Percentiles rank a stretch among this genome's conserved stretches.
phyloP scores from a whole-genome alignment of 371 early-diverging fungal genomes.

The Cokeromyces recurvatus region DNA sequence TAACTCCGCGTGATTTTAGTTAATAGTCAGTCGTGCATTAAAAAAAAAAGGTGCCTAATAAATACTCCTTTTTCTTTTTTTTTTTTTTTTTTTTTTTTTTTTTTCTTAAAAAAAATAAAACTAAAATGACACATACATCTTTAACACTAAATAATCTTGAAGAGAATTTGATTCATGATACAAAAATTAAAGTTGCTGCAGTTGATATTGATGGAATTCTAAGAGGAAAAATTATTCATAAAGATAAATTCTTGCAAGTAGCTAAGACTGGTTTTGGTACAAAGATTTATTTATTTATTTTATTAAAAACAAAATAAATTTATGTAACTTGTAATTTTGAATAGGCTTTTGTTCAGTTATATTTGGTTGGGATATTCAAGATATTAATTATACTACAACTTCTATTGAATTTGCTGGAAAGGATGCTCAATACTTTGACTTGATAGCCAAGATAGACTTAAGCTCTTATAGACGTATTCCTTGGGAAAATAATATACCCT shows the following conservation, averaged over 20 bases:
- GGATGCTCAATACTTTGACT: conserved; percentile 55
- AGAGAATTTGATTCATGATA: conserved; percentile 39
- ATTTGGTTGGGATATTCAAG: conserved; percentile 84
- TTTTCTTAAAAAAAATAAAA: conserved; percentile 5
- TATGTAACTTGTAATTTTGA: too few species aligned
- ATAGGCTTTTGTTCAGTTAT: conserved; percentile 79
- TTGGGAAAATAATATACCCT: conserved; percentile 74
- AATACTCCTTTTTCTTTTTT: too few species aligned
- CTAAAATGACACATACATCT: not conserved
- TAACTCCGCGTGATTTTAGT: too few species aligned
- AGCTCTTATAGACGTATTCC: conserved; percentile 67
- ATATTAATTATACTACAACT: conserved; percentile 43
- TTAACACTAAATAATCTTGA: conserved; percentile 28
- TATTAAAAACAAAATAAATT: too few species aligned
- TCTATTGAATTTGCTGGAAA: conserved; percentile 21
- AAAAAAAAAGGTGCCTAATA: too few species aligned
- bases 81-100: conserved; percentile 2
- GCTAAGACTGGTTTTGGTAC: conserved; percentile 72
- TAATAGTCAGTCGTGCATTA: too few species aligned
- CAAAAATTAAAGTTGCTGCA: conserved; percentile 55
- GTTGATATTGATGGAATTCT: conserved; percentile 77
- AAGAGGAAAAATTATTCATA: conserved; percentile 71
- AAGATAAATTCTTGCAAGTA: conserved; percentile 61
- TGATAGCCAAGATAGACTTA: conserved; percentile 68
- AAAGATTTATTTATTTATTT: too few species aligned